Evolutionary conservation across 305 asterid species (phyloP).

Genomic region (Solanum hybrid): DNA sequence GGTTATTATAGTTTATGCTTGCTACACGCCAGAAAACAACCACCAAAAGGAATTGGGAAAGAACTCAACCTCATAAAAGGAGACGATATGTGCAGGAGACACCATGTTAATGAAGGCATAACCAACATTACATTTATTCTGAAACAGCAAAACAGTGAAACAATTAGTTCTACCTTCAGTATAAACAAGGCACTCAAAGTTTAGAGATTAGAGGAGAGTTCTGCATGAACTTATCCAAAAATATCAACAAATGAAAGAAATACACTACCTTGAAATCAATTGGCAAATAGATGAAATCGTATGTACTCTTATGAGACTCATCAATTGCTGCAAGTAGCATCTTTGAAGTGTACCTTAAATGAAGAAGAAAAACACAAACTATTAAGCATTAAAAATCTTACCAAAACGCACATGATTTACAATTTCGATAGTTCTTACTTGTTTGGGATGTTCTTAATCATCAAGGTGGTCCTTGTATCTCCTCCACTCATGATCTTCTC

Average conservation of each 20-base stretch:
- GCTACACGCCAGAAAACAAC: neutral
- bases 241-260: neutral
- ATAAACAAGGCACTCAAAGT: neutral
- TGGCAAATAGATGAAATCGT: slow-evolving; percentile 90
- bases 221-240: neutral
- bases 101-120: slow-evolving; percentile 95
- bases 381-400: neutral
- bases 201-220: neutral
- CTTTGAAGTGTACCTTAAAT: slow-evolving; percentile 81
- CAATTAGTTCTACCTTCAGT: neutral
- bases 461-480: slow-evolving; percentile 84
- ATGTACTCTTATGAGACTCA: slow-evolving; percentile 85
- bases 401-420: neutral
- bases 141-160: slow-evolving; percentile 12
- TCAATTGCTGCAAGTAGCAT: slow-evolving; percentile 92
- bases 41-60: neutral
- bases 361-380: slow-evolving; percentile 4
- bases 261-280: slow-evolving; percentile 86
- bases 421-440: slow-evolving; percentile 42
- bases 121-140: slow-evolving; percentile 98
- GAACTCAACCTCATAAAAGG: slow-evolving; percentile 70
- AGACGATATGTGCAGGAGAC: slow-evolving; percentile 65
- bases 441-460: slow-evolving; percentile 94
- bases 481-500: slow-evolving; percentile 70
- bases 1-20: neutral